Conservation (phyloP, 805 yeast genomes). For the Babjeviella inositovora region DNA sequence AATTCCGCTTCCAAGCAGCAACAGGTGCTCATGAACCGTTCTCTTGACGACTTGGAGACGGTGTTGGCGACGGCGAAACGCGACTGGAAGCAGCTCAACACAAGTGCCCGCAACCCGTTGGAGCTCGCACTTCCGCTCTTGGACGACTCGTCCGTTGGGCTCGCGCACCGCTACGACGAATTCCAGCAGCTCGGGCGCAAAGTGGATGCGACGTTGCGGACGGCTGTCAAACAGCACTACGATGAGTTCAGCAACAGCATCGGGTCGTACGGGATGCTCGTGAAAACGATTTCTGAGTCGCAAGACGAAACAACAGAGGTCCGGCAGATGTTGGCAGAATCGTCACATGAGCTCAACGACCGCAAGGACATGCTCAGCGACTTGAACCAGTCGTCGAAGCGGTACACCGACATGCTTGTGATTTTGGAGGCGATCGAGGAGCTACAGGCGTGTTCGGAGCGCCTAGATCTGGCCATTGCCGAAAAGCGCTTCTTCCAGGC, state of each 20-base stretch:
- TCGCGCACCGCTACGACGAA: slow-evolving; percentile 57
- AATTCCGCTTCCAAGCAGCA: too few species aligned
- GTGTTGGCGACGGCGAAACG: too few species aligned
- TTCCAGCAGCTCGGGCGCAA: slow-evolving; percentile 44
- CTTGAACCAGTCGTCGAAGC: slow-evolving; percentile 42
- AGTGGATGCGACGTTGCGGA: slow-evolving; percentile 40
- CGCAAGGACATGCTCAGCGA: slow-evolving; percentile 45
- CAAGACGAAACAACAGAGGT: slow-evolving; percentile 38
- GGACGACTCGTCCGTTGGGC: slow-evolving; percentile 84
- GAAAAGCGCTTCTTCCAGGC: slow-evolving; percentile 57
- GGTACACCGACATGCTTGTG: slow-evolving; percentile 55
- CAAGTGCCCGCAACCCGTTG: slow-evolving; percentile 74
- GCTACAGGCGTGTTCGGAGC: slow-evolving; percentile 39
- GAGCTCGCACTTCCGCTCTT: slow-evolving; percentile 72
- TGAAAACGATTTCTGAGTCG: slow-evolving; percentile 45
- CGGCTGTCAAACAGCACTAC: slow-evolving; percentile 66
- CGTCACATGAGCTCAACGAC: slow-evolving; percentile 32
- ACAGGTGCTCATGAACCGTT: too few species aligned
- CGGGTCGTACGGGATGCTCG: slow-evolving; percentile 67
- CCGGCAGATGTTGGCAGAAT: slow-evolving; percentile 26
- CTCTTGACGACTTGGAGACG: too few species aligned
- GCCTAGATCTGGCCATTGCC: slow-evolving; percentile 51
- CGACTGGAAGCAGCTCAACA: too few species aligned
- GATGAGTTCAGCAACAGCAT: slow-evolving; percentile 76
- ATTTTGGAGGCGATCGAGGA: slow-evolving; percentile 52